Percentiles rank a stretch among this genome's conserved stretches.
These are phyloP conservation scores for Xeromyces bisporus DNA, from an alignment of 495 filamentous ascomycete species.

Conservation along the genomic window DNA sequence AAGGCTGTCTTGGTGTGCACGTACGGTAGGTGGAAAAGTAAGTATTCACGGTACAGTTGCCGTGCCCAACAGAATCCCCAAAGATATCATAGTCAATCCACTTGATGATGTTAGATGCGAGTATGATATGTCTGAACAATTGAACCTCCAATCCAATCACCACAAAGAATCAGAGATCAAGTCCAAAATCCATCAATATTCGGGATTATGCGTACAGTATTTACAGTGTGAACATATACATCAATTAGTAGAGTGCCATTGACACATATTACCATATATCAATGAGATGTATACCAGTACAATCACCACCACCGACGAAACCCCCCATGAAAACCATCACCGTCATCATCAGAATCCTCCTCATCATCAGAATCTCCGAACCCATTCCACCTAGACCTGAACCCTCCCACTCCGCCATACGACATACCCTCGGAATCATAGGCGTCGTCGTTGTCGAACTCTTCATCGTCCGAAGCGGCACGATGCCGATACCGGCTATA, in stretches of 20 bases:
- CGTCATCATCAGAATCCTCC: constrained; percentile 20
- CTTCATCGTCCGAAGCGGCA: constrained; percentile 36
- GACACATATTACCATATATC: neutral
- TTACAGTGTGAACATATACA: too few species aligned
- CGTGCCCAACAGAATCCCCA: too few species aligned
- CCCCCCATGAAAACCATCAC: neutral
- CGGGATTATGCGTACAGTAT: too few species aligned
- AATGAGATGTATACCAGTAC: neutral
- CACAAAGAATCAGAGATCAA: too few species aligned
- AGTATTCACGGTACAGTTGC: too few species aligned
- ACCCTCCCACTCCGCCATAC: constrained; percentile 5
- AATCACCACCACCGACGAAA: neutral
- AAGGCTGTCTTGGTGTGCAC: too few species aligned
- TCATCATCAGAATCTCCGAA: constrained; percentile 20
- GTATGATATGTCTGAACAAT: too few species aligned
- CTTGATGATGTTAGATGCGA: too few species aligned
- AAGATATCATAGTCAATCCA: too few species aligned
- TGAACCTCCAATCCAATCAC: too few species aligned
- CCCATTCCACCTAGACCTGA: constrained; percentile 10
- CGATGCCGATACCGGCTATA: constrained; percentile 25
- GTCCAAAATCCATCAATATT: too few species aligned
- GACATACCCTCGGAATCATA: neutral
- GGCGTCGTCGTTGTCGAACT: constrained; percentile 29
- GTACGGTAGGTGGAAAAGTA: too few species aligned
- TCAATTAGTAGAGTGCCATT: neutral